A percentile compares a stretch with the other conserved stretches of the same genome.
These are phyloP conservation scores for Venturia pyrina DNA, from an alignment of 2,329 filamentous ascomycete species.

Conservation along the genomic window DNA sequence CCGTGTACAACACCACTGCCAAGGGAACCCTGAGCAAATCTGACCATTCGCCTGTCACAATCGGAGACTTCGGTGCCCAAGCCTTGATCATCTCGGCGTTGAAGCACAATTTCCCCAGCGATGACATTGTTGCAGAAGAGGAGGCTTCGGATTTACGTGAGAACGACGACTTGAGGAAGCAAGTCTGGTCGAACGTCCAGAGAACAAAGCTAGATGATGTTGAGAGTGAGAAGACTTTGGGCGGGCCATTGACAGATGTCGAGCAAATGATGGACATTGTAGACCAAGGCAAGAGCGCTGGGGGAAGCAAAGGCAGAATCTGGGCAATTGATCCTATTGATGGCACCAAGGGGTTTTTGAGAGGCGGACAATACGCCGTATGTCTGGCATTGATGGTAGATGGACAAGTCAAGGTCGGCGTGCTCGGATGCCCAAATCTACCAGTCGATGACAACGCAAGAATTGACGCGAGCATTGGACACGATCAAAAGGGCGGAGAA, in stretches of 20 bases:
- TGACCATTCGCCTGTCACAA: conserved; percentile 93
- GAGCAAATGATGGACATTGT: conserved; percentile 53
- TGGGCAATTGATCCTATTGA: conserved; percentile 98
- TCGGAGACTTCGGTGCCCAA: conserved; percentile 96
- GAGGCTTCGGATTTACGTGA: conserved; percentile 72
- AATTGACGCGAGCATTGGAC: conserved; percentile 61
- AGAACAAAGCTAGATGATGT: conserved; percentile 53
- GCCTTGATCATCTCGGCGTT: conserved; percentile 90
- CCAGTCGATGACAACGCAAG: conserved; percentile 71
- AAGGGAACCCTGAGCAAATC: conserved; percentile 92
- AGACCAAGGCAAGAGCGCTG: conserved; percentile 53
- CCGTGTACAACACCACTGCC: conserved; percentile 75
- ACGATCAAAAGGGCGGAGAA: conserved; percentile 55
- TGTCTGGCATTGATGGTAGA: conserved; percentile 88
- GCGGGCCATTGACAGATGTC: conserved; percentile 55
- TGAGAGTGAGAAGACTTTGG: conserved; percentile 56
- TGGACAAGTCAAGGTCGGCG: conserved; percentile 86
- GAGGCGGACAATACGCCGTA: conserved; percentile 94
- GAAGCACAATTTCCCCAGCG: conserved; percentile 76
- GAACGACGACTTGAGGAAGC: conserved; percentile 57
- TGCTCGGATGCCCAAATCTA: conserved; percentile 90
- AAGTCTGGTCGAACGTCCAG: conserved; percentile 78
- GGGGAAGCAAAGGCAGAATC: conserved; percentile 65
- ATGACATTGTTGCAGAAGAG: conserved; percentile 91
- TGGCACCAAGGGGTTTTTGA: conserved; percentile 92